A percentile compares a stretch with the other conserved stretches of the same genome.
Conservation (phyloP, 208 protist genomes). For the Leptomonas pyrrhocoris region DNA sequence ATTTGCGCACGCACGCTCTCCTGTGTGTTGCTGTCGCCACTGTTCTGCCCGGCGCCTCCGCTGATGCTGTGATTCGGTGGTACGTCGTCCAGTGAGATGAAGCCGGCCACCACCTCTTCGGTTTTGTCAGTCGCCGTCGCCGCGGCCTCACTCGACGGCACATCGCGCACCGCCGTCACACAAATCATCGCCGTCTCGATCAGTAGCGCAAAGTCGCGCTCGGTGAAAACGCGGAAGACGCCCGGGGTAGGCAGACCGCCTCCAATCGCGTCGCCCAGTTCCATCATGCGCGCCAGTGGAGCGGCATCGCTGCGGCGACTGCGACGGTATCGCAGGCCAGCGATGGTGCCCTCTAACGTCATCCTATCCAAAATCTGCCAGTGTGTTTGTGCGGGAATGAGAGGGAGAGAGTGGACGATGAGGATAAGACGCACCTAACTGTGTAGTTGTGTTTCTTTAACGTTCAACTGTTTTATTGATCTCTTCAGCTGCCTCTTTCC, state of each 20-base stretch:
- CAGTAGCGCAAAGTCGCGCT: conserved; percentile 44
- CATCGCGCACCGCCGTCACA: conserved; percentile 62
- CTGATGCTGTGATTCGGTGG: not conserved
- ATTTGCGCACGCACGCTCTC: not conserved
- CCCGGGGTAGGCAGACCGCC: conserved; percentile 44
- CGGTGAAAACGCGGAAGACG: conserved; percentile 42
- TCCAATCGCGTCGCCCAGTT: conserved; percentile 33
- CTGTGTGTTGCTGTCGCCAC: not conserved
- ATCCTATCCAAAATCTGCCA: conserved; percentile 7
- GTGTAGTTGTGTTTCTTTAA: not conserved
- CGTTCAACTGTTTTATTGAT: not conserved
- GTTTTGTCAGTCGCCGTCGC: not conserved
- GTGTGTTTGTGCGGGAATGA: not conserved
- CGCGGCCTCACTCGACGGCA: not conserved
- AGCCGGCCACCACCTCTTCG: conserved; percentile 47
- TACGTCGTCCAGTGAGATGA: conserved; percentile 52
- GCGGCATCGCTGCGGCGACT: conserved; percentile 48
- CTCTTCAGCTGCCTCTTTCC: no score
- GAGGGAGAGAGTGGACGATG: no score
- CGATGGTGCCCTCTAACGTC: conserved; percentile 15
- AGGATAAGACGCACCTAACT: not conserved
- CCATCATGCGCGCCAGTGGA: conserved; percentile 42
- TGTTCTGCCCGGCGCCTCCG: not conserved
- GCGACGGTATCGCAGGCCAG: conserved; percentile 53
- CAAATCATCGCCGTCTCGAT: conserved; percentile 75